phyloP scores from a whole-genome alignment of 208 protist species.

The Acanthamoeba healyi region DNA sequence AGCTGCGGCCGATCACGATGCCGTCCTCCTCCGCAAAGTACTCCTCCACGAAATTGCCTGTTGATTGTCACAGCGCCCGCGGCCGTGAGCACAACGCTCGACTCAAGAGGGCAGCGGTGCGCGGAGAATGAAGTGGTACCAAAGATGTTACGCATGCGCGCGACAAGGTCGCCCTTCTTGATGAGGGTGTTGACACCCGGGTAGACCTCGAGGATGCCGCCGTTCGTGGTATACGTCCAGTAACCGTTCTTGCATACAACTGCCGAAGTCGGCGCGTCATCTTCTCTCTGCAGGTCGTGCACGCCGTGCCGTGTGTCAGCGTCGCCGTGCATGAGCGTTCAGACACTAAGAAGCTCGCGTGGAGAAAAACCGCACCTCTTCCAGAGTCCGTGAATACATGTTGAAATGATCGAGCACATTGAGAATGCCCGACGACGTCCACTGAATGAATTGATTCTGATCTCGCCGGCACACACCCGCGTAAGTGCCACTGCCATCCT shows the following conservation, averaged over 20 bases:
- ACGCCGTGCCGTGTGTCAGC: background rate
- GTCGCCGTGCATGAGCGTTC: too few relatives aligned
- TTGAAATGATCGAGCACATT: conserved; percentile 72
- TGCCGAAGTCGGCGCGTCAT: conserved; percentile 5
- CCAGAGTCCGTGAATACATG: conserved; percentile 58
- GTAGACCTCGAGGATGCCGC: conserved; percentile 76
- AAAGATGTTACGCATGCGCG: conserved; percentile 70
- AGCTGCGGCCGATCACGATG: conserved; percentile 79
- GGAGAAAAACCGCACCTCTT: background rate
- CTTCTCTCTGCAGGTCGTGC: background rate
- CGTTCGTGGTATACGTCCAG: conserved; percentile 75
- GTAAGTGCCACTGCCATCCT: too few relatives aligned
- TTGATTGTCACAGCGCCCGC: background rate
- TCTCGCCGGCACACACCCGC: background rate
- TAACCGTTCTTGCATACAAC: conserved; percentile 64
- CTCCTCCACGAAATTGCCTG: conserved; percentile 73
- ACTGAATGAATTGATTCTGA: conserved; percentile 66
- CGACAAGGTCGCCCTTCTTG: conserved; percentile 70
- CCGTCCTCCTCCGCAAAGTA: conserved; percentile 78
- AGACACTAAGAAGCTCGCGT: too few relatives aligned
- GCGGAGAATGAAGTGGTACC: background rate
- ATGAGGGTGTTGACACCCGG: conserved; percentile 73
- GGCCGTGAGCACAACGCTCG: too few relatives aligned
- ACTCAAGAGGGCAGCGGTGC: conserved; percentile 59
- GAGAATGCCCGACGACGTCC: conserved; percentile 63